phyloP scores from a whole-genome alignment of 1,139 yeast genomes.

The Yamadazyma dushanensis region DNA sequence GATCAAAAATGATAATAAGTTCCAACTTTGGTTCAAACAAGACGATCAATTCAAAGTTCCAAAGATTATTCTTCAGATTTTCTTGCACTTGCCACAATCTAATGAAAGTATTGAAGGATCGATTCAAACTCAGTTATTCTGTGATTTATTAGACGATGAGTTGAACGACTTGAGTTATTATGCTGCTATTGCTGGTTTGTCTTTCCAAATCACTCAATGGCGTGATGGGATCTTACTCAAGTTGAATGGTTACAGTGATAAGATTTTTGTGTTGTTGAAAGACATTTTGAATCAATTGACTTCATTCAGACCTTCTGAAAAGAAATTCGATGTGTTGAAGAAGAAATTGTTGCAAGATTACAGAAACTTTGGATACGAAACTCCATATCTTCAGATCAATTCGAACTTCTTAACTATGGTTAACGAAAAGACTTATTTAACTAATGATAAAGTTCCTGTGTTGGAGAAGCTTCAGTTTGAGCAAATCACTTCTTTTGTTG shows the following conservation, averaged over 20 bases:
- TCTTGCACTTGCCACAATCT: slow-evolving; percentile 66
- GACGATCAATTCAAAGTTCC: slow-evolving; percentile 92
- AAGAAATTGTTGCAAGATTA: slow-evolving; percentile 62
- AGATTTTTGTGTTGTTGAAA: slow-evolving; percentile 61
- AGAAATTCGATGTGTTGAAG: slow-evolving; percentile 66
- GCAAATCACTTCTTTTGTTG: slow-evolving; percentile 47
- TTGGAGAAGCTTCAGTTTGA: slow-evolving; percentile 45
- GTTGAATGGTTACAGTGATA: slow-evolving; percentile 82
- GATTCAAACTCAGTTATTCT: slow-evolving; percentile 59
- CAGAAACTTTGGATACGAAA: slow-evolving; percentile 69
- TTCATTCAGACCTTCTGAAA: slow-evolving; percentile 50
- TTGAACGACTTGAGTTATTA: slow-evolving; percentile 77
- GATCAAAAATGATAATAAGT: slow-evolving; percentile 31
- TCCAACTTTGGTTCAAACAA: slow-evolving; percentile 80
- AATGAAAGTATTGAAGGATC: slow-evolving; percentile 56
- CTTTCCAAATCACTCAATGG: slow-evolving; percentile 56
- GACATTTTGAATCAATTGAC: slow-evolving; percentile 57
- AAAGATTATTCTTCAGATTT: slow-evolving; percentile 68
- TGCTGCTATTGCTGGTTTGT: slow-evolving; percentile 80
- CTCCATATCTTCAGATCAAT: slow-evolving; percentile 76
- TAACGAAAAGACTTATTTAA: slow-evolving; percentile 69
- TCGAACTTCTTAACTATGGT: slow-evolving; percentile 59
- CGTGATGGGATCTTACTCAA: slow-evolving; percentile 72
- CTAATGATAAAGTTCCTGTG: slow-evolving; percentile 59
- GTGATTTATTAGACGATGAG: slow-evolving; percentile 72